phyloP scores from a whole-genome alignment of 208 protist species.

The Acanthamoeba royreba region DNA sequence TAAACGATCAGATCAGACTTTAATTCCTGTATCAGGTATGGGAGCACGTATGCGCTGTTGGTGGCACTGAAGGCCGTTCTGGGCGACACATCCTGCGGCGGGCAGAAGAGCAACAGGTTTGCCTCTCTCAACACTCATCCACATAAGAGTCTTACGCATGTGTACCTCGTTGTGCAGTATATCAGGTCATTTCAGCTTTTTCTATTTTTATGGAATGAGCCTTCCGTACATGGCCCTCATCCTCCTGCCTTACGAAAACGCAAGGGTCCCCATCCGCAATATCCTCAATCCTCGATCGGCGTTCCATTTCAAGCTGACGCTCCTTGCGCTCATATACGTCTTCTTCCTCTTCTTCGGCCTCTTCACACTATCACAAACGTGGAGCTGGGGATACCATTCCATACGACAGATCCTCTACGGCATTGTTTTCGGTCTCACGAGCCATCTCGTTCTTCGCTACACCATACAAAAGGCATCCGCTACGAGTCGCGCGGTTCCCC shows the following conservation, averaged over 20 bases:
- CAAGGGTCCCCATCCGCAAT: background rate
- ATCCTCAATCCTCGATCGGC: background rate
- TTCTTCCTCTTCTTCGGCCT: background rate
- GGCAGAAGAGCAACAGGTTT: background rate
- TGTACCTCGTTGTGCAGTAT: background rate
- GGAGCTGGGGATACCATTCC: slow-evolving; percentile 16
- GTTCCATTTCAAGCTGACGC: slow-evolving; percentile 4
- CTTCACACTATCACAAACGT: background rate
- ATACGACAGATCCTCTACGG: background rate
- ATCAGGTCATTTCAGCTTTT: slow-evolving; percentile 24
- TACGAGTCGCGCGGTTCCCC: background rate
- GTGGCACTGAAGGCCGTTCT: background rate
- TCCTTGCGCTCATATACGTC: background rate
- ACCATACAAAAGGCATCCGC: background rate
- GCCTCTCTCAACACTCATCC: too few species aligned
- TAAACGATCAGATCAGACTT: background rate
- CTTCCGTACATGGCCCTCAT: background rate
- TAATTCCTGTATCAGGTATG: slow-evolving; percentile 16
- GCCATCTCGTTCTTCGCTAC: background rate
- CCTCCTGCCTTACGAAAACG: background rate
- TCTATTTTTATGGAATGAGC: background rate
- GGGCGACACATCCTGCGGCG: background rate
- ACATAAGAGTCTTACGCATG: too few species aligned
- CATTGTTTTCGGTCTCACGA: background rate
- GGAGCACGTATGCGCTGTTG: background rate